These are phyloP conservation scores for Wickerhamomyces sp. DNA, from an alignment of 1,139 yeast genomes.

Conservation along the genomic window DNA sequence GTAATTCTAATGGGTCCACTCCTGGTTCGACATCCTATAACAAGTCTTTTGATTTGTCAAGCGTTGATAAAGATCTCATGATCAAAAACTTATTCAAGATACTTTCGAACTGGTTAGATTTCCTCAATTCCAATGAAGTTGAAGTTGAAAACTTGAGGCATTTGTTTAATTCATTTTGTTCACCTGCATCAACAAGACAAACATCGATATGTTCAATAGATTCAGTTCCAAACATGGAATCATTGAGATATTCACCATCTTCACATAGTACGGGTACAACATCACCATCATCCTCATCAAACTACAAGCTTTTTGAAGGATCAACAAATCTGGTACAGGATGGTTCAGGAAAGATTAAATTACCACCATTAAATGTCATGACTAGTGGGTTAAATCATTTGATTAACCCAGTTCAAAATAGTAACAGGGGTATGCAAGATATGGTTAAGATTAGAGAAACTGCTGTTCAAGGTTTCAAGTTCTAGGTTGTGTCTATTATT, in stretches of 20 bases:
- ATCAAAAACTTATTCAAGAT: background rate
- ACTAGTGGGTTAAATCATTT: background rate
- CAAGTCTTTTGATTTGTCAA: background rate
- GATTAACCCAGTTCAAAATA: background rate
- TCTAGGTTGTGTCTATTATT: too few species aligned
- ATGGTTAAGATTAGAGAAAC: too few species aligned
- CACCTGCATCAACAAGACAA: background rate
- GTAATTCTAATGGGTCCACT: too few species aligned
- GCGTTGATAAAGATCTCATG: background rate
- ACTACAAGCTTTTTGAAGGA: background rate
- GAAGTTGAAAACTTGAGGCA: background rate
- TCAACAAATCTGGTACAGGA: background rate
- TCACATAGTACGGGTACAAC: background rate
- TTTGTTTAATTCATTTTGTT: background rate
- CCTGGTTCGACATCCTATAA: too few species aligned
- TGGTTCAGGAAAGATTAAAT: conserved; percentile 2
- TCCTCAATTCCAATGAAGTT: background rate
- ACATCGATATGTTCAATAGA: background rate
- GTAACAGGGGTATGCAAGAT: too few species aligned
- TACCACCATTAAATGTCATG: conserved; percentile 7
- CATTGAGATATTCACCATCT: background rate
- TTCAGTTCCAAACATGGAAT: too few species aligned
- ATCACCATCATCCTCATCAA: background rate
- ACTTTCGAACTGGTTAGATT: conserved; percentile 3
- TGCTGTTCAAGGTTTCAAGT: too few species aligned